A percentile compares a stretch with the other conserved stretches of the same genome.
These are phyloP conservation scores for Begonia peltatifolia DNA, from an alignment of 306 rosid species.

Conservation along the genomic window DNA sequence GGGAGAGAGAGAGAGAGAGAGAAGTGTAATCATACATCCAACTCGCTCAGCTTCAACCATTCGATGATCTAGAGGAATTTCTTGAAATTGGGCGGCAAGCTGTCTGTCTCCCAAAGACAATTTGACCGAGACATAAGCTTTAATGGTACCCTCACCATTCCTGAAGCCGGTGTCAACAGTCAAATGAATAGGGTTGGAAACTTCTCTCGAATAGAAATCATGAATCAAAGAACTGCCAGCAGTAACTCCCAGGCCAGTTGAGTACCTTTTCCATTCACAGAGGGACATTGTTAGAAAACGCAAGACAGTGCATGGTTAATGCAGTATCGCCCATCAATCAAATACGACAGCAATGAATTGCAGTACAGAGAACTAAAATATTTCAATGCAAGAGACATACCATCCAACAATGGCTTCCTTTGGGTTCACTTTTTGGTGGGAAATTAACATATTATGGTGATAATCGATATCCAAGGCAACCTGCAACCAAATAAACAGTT, in stretches of 20 bases:
- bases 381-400: slow-evolving; percentile 20
- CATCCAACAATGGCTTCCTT: slow-evolving; percentile 95
- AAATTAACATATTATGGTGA: slow-evolving; percentile 72
- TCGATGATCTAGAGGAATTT: slow-evolving; percentile 79
- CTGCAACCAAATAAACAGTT: slow-evolving; percentile 15
- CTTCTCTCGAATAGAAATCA: slow-evolving; percentile 88
- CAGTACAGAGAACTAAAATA: background rate
- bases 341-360: too few species aligned
- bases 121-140: slow-evolving; percentile 59
- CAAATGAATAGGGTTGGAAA: slow-evolving; percentile 70
- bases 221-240: slow-evolving; percentile 86
- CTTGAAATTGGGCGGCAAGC: slow-evolving; percentile 96
- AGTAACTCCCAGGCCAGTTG: slow-evolving; percentile 83
- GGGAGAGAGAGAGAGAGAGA: background rate
- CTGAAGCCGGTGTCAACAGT: slow-evolving; percentile 87
- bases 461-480: slow-evolving; percentile 95
- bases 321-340: too few species aligned
- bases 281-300: background rate
- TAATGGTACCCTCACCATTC: slow-evolving; percentile 54
- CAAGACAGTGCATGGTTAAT: too few species aligned
- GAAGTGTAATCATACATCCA: slow-evolving; percentile 45
- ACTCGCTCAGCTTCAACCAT: slow-evolving; percentile 88
- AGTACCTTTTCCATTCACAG: slow-evolving; percentile 42
- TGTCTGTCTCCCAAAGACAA: slow-evolving; percentile 77
- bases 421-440: slow-evolving; percentile 91